Percentiles rank a stretch among this genome's conserved stretches.
Conservation (phyloP, 1,139 yeast genomes). For the Saccharomyces hybrid region DNA sequence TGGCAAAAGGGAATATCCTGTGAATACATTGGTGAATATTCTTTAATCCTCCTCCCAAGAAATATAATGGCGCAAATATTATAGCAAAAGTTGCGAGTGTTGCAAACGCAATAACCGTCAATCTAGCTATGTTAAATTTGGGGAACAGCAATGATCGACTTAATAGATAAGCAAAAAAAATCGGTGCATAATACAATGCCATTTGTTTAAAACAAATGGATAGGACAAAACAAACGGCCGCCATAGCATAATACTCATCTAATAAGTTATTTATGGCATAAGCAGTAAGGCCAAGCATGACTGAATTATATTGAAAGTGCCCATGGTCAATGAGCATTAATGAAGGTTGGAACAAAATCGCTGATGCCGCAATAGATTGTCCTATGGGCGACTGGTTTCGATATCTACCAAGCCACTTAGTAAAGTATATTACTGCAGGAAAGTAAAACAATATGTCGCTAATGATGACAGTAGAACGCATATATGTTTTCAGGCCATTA, state of each 20-base stretch:
- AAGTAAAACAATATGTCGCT: conserved; percentile 70
- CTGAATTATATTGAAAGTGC: conserved; percentile 90
- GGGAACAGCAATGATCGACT: conserved; percentile 32
- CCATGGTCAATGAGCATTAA: conserved; percentile 88
- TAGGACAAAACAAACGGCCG: conserved; percentile 72
- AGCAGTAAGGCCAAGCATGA: conserved; percentile 83
- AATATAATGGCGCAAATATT: conserved; percentile 55
- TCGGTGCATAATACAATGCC: conserved; percentile 90
- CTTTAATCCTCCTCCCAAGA: conserved; percentile 36
- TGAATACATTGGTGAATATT: conserved; percentile 39
- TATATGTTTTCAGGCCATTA: conserved; percentile 53
- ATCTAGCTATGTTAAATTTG: conserved; percentile 39
- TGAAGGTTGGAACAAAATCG: conserved; percentile 73
- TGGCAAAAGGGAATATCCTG: conserved; percentile 81
- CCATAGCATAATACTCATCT: conserved; percentile 53
- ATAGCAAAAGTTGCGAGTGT: conserved; percentile 49
- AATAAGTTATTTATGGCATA: conserved; percentile 59
- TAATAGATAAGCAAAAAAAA: conserved; percentile 59
- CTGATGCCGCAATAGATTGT: conserved; percentile 66
- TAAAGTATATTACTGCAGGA: conserved; percentile 69
- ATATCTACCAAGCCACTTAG: conserved; percentile 56
- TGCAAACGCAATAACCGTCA: conserved; percentile 53
- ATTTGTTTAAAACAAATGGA: conserved; percentile 86
- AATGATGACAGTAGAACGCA: conserved; percentile 70
- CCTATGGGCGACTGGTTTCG: conserved; percentile 52